Evolutionary conservation across 179 eudicot species (phyloP).

Genomic region (Heliamphora ciliata): DNA sequence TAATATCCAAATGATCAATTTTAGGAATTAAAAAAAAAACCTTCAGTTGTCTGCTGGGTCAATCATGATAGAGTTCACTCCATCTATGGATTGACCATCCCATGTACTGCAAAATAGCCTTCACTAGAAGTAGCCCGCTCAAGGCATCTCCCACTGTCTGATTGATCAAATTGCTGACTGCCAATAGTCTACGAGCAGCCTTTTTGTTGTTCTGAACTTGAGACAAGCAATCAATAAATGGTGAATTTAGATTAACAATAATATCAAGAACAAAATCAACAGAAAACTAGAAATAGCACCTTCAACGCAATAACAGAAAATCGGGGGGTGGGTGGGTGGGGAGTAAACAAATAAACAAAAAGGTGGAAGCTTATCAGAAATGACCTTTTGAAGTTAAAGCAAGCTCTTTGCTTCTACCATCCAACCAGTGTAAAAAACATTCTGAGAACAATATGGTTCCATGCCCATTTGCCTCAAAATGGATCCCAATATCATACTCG

Average conservation of each 20-base stretch:
- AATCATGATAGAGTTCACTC: conserved; percentile 76
- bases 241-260: neutral
- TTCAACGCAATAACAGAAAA: neutral
- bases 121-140: conserved; percentile 86
- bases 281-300: neutral
- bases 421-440: conserved; percentile 51
- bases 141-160: conserved; percentile 97
- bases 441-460: conserved; percentile 91
- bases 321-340: too few species aligned
- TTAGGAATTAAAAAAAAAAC: conserved; percentile 25
- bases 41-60: conserved; percentile 95
- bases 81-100: conserved; percentile 82
- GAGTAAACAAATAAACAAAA: too few species aligned
- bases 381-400: conserved; percentile 50
- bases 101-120: conserved; percentile 63
- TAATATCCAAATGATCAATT: neutral
- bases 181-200: conserved; percentile 73
- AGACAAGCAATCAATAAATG: conserved; percentile 19
- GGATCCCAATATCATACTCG: conserved; percentile 83
- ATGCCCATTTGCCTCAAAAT: conserved; percentile 98
- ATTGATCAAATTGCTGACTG: conserved; percentile 77
- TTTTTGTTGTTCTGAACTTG: conserved; percentile 69
- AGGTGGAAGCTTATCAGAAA: neutral
- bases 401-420: conserved; percentile 41
- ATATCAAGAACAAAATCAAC: neutral